Conservation (phyloP, 2,329 filamentous ascomycete genomes). For the Cryphonectria japonica region DNA sequence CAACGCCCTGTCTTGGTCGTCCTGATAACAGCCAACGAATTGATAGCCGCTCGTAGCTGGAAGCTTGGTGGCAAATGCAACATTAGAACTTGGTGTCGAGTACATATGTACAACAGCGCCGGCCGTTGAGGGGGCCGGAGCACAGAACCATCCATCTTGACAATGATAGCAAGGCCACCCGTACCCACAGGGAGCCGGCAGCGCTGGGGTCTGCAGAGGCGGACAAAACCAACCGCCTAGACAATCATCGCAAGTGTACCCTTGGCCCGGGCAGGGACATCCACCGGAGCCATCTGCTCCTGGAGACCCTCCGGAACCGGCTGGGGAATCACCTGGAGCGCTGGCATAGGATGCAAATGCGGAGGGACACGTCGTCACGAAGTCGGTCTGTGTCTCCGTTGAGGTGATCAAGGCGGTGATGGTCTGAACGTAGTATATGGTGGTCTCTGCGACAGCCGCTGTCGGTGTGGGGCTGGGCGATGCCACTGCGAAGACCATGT, state of each 20-base stretch:
- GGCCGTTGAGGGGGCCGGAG: slow-evolving; percentile 14
- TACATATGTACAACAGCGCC: background rate
- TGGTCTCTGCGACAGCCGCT: slow-evolving; percentile 19
- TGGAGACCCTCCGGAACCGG: background rate
- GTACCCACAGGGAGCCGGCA: slow-evolving; percentile 26
- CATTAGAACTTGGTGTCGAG: background rate
- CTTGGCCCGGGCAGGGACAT: slow-evolving; percentile 26
- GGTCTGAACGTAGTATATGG: slow-evolving; percentile 29
- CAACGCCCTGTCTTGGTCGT: slow-evolving; percentile 18
- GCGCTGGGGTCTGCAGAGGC: slow-evolving; percentile 27
- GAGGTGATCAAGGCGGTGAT: slow-evolving; percentile 28
- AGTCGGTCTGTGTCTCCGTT: slow-evolving; percentile 15
- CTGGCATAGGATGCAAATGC: slow-evolving; percentile 8
- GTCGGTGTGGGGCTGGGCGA: background rate
- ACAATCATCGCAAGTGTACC: slow-evolving; percentile 29
- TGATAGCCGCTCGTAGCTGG: slow-evolving; percentile 15
- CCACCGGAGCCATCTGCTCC: slow-evolving; percentile 5
- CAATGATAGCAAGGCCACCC: slow-evolving; percentile 30
- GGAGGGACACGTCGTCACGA: slow-evolving; percentile 17
- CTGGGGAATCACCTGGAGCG: background rate
- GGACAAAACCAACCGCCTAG: slow-evolving; percentile 30
- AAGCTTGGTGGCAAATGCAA: background rate
- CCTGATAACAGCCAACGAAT: slow-evolving; percentile 25
- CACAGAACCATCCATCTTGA: slow-evolving; percentile 28
- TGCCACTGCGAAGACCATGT: slow-evolving; percentile 1